Conservation (phyloP, 495 filamentous ascomycete species). For the Penicillium cosmopolitanum region DNA sequence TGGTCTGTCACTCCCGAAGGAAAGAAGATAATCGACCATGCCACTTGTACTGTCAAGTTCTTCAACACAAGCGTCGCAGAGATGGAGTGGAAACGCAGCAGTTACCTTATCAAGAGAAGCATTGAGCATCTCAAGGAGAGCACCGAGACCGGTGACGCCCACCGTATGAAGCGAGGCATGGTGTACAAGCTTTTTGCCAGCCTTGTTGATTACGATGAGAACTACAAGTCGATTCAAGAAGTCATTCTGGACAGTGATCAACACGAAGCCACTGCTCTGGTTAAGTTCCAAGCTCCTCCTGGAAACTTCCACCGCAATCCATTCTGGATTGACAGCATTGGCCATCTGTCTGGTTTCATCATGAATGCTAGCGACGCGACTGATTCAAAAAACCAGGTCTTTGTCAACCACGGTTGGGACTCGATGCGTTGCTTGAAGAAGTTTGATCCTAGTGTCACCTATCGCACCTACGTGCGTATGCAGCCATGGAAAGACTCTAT, state of each 20-base stretch:
- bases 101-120: conserved; percentile 52
- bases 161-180: conserved; percentile 67
- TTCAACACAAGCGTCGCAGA: conserved; percentile 34
- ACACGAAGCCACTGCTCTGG: conserved; percentile 70
- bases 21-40: conserved; percentile 54
- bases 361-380: conserved; percentile 77
- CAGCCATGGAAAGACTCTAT: conserved; percentile 50
- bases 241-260: conserved; percentile 73
- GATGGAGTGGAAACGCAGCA: conserved; percentile 49
- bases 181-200: conserved; percentile 77
- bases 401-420: conserved; percentile 78
- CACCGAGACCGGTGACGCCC: conserved; percentile 55
- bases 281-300: conserved; percentile 66
- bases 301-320: conserved; percentile 69
- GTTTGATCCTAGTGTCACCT: conserved; percentile 64
- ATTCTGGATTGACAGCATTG: conserved; percentile 72
- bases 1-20: conserved; percentile 49
- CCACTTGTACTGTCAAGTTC: conserved; percentile 51
- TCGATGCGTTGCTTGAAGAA: conserved; percentile 70
- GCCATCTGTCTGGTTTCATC: conserved; percentile 73
- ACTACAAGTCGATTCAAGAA: conserved; percentile 74
- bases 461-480: conserved; percentile 73
- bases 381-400: conserved; percentile 71
- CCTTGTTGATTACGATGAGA: conserved; percentile 68
- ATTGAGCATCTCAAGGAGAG: conserved; percentile 52